Evolutionary conservation across 1,284 basidiomycete genomes (phyloP), one percentile per base, ranked within the genome.

Genomic region (Meira miltonrushii): DNA sequence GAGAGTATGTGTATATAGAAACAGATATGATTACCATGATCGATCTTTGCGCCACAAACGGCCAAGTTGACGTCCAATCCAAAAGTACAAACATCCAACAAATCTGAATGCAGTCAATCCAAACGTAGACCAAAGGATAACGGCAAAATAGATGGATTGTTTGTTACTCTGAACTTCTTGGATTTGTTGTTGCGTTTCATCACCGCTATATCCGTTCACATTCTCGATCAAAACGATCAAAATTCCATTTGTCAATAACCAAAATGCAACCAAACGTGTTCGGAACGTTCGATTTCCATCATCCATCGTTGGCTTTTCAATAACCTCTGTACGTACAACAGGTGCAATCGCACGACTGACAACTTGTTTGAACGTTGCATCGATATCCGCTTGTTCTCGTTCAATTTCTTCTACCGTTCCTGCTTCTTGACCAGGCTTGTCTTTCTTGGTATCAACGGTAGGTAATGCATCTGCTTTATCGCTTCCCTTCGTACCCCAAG

Each of bases 401-500:
- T 74, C 75, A 46, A 72, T 67, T 85, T 85, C 62, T 85, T 85
- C 28, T 84, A 87, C 77, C 89, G 72, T 77, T 53, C 74, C 87
- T 6, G 87, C 85, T 8, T 82, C 82, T 57, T 87, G 88, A 1
- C 86, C 84, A 49, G 85, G 86, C 77, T 90, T 89, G 47, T 71
- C 72, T 59, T 73, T 76, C 53, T 80, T 64, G 88, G 92, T 12
- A 86, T 89, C 60, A 49, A 95, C 86, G 0, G 90, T 89, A 0
- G 93, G 94, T n/a, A 97, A 82, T 1, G 88, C 88, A 70, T 96
- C 93, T 0, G 87, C 92, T 79, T 94, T 93, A 81, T 97, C 94
- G 59, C 89, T 91, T 54, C 93, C 93, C 76, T 93, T 92, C 23
- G 90, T 92, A 62, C 91, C 90, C 90, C 85, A 58, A 17, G 54